Percentiles rank a stretch among this genome's conserved stretches.
Conservation (phyloP, 2,329 filamentous ascomycete species). For the Periconia sp. region DNA sequence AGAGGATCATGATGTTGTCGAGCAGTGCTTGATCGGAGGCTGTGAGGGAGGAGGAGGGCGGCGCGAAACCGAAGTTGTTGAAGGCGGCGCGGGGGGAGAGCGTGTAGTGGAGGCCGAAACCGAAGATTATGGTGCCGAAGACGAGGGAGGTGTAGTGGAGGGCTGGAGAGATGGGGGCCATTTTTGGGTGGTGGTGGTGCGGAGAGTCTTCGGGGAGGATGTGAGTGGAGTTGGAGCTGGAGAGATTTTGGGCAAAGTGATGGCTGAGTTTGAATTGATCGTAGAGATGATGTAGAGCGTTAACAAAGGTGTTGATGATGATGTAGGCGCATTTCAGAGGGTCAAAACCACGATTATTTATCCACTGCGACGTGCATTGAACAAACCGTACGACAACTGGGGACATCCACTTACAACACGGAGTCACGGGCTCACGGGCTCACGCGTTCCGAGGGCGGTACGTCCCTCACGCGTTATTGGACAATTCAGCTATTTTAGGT, state of each 20-base stretch:
- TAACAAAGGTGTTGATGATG: background rate
- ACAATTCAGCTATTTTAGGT: too few species aligned
- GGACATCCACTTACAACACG: too few species aligned
- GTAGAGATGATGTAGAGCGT: background rate
- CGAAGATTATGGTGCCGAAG: constrained; percentile 33
- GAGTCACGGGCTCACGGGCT: constrained; percentile 6
- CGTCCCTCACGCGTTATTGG: too few species aligned
- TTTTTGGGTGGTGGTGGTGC: background rate
- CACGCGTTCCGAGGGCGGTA: constrained; percentile 3
- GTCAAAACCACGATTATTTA: too few species aligned
- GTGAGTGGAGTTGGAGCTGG: too few species aligned
- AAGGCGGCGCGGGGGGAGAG: constrained; percentile 39
- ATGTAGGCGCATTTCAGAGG: background rate
- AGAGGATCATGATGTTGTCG: constrained; percentile 50
- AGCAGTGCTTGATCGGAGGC: constrained; percentile 43
- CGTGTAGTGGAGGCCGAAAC: constrained; percentile 47
- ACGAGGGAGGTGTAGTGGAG: constrained; percentile 18
- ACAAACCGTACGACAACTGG: too few species aligned
- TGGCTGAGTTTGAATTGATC: background rate
- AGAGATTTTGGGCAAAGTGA: background rate
- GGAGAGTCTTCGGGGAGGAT: too few species aligned
- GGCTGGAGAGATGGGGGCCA: constrained; percentile 10
- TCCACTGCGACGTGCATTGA: too few species aligned
- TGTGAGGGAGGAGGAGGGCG: constrained; percentile 13
- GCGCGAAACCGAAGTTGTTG: constrained; percentile 41